These are phyloP conservation scores for Musa acuminata DNA, from an alignment of 176 grass and related monocot genomes.

Conservation along the genomic window DNA sequence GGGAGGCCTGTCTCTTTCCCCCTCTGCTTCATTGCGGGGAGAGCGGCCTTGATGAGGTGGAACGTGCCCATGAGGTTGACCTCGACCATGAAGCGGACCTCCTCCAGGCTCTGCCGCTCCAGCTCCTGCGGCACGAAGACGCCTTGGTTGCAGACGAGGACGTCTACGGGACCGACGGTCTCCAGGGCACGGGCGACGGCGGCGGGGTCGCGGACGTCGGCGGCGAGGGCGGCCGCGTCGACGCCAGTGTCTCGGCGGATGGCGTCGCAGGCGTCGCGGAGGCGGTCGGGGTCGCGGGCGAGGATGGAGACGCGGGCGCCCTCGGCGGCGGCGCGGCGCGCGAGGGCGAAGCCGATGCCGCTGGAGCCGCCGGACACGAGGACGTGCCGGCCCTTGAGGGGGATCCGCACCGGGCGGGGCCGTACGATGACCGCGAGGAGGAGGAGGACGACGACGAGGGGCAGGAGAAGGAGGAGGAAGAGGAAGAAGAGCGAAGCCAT, in stretches of 20 bases:
- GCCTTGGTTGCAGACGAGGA: slow-evolving; percentile 84
- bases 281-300: slow-evolving; percentile 46
- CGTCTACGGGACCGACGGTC: slow-evolving; percentile 50
- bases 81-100: slow-evolving; percentile 76
- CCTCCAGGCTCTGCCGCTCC: slow-evolving; percentile 60
- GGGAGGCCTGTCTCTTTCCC: slow-evolving; percentile 43
- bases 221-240: slow-evolving; percentile 30
- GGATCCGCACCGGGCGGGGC: slow-evolving; percentile 34
- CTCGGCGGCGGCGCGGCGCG: slow-evolving; percentile 57
- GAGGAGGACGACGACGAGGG: slow-evolving; percentile 25
- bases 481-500: slow-evolving; percentile 19
- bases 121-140: slow-evolving; percentile 87
- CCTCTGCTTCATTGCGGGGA: slow-evolving; percentile 59
- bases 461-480: slow-evolving; percentile 24
- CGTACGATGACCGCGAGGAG: slow-evolving; percentile 46
- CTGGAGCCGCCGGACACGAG: slow-evolving; percentile 84
- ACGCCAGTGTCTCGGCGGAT: slow-evolving; percentile 42
- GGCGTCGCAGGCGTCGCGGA: slow-evolving; percentile 44
- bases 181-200: slow-evolving; percentile 44
- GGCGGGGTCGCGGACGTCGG: slow-evolving; percentile 54
- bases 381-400: slow-evolving; percentile 54
- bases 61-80: slow-evolving; percentile 82
- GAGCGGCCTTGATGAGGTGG: slow-evolving; percentile 58
- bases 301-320: slow-evolving; percentile 88
- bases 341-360: slow-evolving; percentile 72